phyloP scores from a whole-genome alignment of 352 stramenopile genomes.

The Plasmopara halstedii region DNA sequence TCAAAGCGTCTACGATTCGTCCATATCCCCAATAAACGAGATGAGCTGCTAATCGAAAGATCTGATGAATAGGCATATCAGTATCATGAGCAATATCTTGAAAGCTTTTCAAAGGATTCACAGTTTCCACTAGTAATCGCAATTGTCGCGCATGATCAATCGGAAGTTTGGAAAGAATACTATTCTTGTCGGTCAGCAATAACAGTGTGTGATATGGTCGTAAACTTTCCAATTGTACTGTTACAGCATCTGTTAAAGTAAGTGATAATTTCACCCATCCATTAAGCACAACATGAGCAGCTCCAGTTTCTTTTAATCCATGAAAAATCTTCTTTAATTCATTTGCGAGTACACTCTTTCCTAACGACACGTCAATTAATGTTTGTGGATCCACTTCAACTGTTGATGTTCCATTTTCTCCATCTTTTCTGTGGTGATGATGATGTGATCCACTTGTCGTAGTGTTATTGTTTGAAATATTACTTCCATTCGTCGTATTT shows the following conservation, averaged over 20 bases:
- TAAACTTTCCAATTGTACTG: constrained; percentile 49
- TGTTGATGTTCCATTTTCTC: constrained; percentile 18
- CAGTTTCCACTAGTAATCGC: constrained; percentile 50
- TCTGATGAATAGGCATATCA: constrained; percentile 64
- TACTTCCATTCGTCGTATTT: constrained; percentile 14
- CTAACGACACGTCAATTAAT: constrained; percentile 72
- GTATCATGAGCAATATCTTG: constrained; percentile 77
- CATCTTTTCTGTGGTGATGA: constrained; percentile 31
- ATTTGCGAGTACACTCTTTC: constrained; percentile 74
- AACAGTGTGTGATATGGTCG: constrained; percentile 81
- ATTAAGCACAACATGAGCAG: constrained; percentile 76
- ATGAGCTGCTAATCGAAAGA: constrained; percentile 78
- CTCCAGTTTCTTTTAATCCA: constrained; percentile 62
- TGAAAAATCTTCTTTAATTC: constrained; percentile 83
- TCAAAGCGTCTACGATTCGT: constrained; percentile 74
- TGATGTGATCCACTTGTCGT: no score
- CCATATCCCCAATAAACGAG: constrained; percentile 81
- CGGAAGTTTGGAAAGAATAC: constrained; percentile 55
- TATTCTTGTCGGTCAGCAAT: constrained; percentile 55
- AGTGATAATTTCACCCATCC: constrained; percentile 83
- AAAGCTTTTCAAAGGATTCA: constrained; percentile 82
- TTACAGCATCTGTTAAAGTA: constrained; percentile 60
- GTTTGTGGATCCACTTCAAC: constrained; percentile 74
- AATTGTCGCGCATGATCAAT: constrained; percentile 77
- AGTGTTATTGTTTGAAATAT: constrained; percentile 19